phyloP scores from a whole-genome alignment of 306 rosid species.

The Pueraria montana region DNA sequence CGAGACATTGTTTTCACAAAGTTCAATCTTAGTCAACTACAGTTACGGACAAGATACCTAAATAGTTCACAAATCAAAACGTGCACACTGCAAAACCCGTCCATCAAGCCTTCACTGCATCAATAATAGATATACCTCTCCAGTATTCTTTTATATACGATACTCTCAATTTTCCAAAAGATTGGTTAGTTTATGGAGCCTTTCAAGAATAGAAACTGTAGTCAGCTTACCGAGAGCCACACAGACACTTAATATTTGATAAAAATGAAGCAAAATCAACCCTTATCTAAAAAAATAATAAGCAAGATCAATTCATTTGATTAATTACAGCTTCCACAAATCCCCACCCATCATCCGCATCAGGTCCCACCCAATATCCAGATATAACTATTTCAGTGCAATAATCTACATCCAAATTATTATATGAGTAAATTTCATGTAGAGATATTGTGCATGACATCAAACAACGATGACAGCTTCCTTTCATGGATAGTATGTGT shows the following conservation, averaged over 20 bases:
- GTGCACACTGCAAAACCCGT: neutral
- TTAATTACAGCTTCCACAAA: conserved; percentile 78
- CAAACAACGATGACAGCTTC: conserved; percentile 44
- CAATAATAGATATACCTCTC: conserved; percentile 14
- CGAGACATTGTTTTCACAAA: neutral
- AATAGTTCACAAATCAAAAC: conserved; percentile 27
- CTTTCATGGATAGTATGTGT: conserved; percentile 44
- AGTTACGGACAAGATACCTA: neutral
- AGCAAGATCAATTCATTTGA: conserved; percentile 53
- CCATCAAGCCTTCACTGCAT: conserved; percentile 6
- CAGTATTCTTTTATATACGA: neutral
- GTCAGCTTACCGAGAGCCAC: too few species aligned
- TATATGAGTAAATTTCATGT: conserved; percentile 47
- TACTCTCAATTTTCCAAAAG: conserved; percentile 4
- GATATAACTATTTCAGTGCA: conserved; percentile 59
- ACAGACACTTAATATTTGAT: conserved; percentile 19
- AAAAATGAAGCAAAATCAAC: conserved; percentile 41
- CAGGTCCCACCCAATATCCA: conserved; percentile 98
- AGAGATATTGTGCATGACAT: conserved; percentile 47
- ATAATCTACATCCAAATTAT: conserved; percentile 54
- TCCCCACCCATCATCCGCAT: conserved; percentile 94
- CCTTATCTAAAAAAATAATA: conserved; percentile 19
- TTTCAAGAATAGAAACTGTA: neutral
- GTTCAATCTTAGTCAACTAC: conserved; percentile 33
- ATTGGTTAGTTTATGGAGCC: conserved; percentile 33